These are phyloP conservation scores for Pulveroboletus ravenelii DNA, from an alignment of 768 basidiomycete species.

Conservation along the genomic window DNA sequence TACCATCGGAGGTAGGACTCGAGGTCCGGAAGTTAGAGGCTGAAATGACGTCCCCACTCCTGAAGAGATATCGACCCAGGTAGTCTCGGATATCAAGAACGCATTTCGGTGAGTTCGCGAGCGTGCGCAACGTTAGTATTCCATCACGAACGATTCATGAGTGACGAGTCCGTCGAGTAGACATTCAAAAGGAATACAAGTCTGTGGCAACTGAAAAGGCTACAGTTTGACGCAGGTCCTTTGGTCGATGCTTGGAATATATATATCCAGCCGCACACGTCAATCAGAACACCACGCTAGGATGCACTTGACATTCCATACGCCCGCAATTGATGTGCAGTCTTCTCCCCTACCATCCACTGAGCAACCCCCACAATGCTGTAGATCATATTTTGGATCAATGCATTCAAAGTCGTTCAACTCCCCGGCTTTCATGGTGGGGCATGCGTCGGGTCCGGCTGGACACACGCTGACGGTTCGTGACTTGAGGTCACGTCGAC, in stretches of 20 bases:
- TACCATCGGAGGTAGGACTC: background rate
- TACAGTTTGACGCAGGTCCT: constrained; percentile 14
- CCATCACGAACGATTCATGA: background rate
- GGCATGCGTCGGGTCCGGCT: constrained; percentile 50
- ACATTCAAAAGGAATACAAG: background rate
- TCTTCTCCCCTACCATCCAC: constrained; percentile 61
- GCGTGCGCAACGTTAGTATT: background rate
- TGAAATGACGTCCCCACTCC: background rate
- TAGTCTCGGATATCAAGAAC: background rate
- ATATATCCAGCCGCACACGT: constrained; percentile 14
- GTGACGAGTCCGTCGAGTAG: background rate
- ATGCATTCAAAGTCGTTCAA: constrained; percentile 56
- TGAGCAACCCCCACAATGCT: constrained; percentile 81
- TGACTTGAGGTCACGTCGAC: constrained; percentile 32
- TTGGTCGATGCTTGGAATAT: constrained; percentile 10
- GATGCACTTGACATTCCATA: constrained; percentile 69
- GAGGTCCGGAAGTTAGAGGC: background rate
- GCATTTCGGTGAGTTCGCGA: background rate
- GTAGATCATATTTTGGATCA: constrained; percentile 57
- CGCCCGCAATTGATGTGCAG: constrained; percentile 62
- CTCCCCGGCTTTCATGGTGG: constrained; percentile 38
- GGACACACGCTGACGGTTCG: constrained; percentile 47
- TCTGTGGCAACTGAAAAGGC: background rate
- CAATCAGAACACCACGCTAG: constrained; percentile 48
- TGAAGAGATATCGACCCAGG: background rate